Evolutionary conservation across 176 grass and related monocot genomes (phyloP), one percentile per base, ranked within the genome.

Genomic region (Aegilops sharonensis): DNA sequence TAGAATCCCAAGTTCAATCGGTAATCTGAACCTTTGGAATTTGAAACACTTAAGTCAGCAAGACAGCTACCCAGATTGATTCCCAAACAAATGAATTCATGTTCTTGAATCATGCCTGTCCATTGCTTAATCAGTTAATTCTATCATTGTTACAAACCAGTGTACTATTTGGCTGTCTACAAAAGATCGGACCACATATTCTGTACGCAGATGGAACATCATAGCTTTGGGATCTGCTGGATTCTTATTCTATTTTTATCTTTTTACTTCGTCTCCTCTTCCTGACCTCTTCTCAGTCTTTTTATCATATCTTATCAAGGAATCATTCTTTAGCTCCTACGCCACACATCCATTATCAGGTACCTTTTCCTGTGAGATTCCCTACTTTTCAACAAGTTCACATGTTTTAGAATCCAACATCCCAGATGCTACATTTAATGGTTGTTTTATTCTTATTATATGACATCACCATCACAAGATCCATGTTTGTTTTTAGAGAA

Each of bases 401-500:
- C 57, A 68, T 59, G 25, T 60, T 62, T 62, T 17, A 65, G 85
- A 87, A 91, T 91, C 80, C 67, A 80, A 87, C 79, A 66, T 83
- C 59, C 84, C 45, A 11, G 43, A 74, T 74, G 66, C 80, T 83
- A 74, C 48, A 79, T 83, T 72, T 74, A 24, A 67, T 30, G 57
- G 67, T 75, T 87, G 83, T 65, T 84, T 77, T 79, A 47, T 84
- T 83, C 68, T 90, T 79, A 91, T 90, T 79, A 91, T 79, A 91
- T 59, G 45, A 75, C 37, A 68, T 87, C 81, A 84, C 21, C 13
- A 31, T 84, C 74, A 67, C 12, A 79, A 66, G 5, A 66, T 74
- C 45, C 50, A 90, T 63, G 17, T 57, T 90, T 37, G 29, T 50
- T 30, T 75, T 20, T 54, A 34, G 52, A 42, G 11, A 77, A 90